A percentile compares a stretch with the other conserved stretches of the same genome.
Conservation (phyloP, 1,284 basidiomycete species). For the Sphagnurus paluster region DNA sequence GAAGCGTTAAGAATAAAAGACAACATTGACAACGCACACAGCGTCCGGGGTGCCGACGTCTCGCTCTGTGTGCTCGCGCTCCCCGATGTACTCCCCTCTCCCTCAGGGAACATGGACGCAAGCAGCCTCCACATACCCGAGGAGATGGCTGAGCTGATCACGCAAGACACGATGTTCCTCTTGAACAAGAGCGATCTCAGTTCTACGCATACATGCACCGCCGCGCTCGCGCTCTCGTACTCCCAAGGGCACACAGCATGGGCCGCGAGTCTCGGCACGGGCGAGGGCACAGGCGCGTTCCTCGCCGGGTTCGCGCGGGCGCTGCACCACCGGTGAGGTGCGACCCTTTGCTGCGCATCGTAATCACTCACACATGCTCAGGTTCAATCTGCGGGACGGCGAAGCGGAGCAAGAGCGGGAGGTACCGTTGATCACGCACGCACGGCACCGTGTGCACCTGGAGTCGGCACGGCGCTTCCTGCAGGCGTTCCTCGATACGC, state of each 20-base stretch:
- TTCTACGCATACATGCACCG: conserved; percentile 19
- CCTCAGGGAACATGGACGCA: conserved; percentile 3
- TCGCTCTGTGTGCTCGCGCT: conserved; percentile 79
- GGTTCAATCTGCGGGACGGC: conserved; percentile 37
- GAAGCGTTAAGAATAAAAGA: too few relatives aligned
- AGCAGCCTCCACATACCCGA: conserved; percentile 41
- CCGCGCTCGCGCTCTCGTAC: conserved; percentile 13
- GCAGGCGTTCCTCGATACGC: conserved; percentile 61
- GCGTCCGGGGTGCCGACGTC: conserved; percentile 66
- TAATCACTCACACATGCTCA: too few relatives aligned
- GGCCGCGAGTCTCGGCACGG: conserved; percentile 64
- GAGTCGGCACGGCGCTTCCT: conserved; percentile 65
- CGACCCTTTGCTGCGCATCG: neutral
- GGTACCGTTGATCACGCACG: conserved; percentile 73
- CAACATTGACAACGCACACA: conserved; percentile 27
- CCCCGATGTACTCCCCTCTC: conserved; percentile 40
- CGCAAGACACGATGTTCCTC: conserved; percentile 58
- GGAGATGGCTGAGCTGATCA: conserved; percentile 48
- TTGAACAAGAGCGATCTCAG: conserved; percentile 74
- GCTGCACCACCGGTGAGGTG: conserved; percentile 53
- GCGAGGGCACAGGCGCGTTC: conserved; percentile 57
- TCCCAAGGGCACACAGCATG: conserved; percentile 35
- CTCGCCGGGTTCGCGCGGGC: conserved; percentile 53
- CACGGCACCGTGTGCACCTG: conserved; percentile 77
- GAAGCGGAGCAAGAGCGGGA: conserved; percentile 32